Evolutionary conservation across 176 grass and related monocot species (phyloP).

Genomic region (Zoysia japonica): DNA sequence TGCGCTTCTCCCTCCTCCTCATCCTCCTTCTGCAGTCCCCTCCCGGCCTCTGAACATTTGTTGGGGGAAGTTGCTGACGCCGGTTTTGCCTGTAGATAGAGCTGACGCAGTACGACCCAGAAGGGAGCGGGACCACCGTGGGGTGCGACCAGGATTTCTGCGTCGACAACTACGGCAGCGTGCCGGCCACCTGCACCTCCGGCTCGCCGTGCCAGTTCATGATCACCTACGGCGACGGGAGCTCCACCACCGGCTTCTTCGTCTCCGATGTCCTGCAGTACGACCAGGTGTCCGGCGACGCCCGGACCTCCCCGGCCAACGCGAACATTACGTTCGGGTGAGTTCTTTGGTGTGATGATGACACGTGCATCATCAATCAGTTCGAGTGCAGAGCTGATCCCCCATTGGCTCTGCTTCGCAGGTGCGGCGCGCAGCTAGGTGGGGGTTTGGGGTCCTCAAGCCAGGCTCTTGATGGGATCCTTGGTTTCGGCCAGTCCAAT

Average conservation of each 20-base stretch:
- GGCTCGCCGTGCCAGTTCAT: constrained; percentile 56
- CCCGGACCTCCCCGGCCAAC: constrained; percentile 57
- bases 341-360: background rate
- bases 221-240: constrained; percentile 87
- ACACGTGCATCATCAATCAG: too few relatives aligned
- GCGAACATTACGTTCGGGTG: constrained; percentile 88
- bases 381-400: background rate
- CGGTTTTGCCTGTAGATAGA: constrained; percentile 57
- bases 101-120: constrained; percentile 84
- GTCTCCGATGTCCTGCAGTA: constrained; percentile 74
- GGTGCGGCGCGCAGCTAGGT: constrained; percentile 82
- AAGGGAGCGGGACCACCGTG: constrained; percentile 53
- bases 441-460: constrained; percentile 73
- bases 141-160: constrained; percentile 75
- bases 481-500: constrained; percentile 90
- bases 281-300: constrained; percentile 67
- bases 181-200: constrained; percentile 38
- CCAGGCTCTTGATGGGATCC: constrained; percentile 87
- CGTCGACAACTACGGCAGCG: constrained; percentile 23
- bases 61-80: background rate
- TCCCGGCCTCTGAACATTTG: background rate
- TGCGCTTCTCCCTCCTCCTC: background rate
- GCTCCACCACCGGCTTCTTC: constrained; percentile 72
- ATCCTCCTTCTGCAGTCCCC: background rate
- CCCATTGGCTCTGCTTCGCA: constrained; percentile 15